A percentile compares a stretch with the other conserved stretches of the same genome.
Conservation (phyloP, 2,329 filamentous ascomycete species). For the Claviceps purpurea region DNA sequence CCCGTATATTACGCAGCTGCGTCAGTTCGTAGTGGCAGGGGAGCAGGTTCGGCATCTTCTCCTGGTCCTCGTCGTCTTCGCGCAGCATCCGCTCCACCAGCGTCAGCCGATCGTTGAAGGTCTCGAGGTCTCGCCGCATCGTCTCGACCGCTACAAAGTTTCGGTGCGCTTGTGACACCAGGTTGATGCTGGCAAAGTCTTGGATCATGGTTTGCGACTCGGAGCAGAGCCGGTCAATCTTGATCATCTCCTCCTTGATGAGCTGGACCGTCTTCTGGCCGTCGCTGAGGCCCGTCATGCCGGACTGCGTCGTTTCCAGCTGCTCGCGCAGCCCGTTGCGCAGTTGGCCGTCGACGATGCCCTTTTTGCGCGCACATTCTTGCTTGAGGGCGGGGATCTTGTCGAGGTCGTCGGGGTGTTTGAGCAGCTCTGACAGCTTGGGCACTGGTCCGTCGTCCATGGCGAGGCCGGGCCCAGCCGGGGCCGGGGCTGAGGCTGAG, state of each 20-base stretch:
- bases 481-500: not conserved
- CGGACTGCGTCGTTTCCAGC: slow-evolving; percentile 84
- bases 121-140: slow-evolving; percentile 84
- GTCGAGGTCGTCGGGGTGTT: slow-evolving; percentile 92
- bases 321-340: slow-evolving; percentile 81
- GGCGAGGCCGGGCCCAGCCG: slow-evolving; percentile 1
- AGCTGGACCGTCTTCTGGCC: slow-evolving; percentile 83
- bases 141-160: slow-evolving; percentile 91
- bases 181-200: slow-evolving; percentile 87
- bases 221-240: slow-evolving; percentile 92
- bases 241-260: slow-evolving; percentile 97
- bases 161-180: slow-evolving; percentile 84
- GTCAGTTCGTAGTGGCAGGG: slow-evolving; percentile 86
- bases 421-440: slow-evolving; percentile 84
- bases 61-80: slow-evolving; percentile 72
- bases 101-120: slow-evolving; percentile 65
- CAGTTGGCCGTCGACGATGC: slow-evolving; percentile 78
- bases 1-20: slow-evolving; percentile 80
- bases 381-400: slow-evolving; percentile 82
- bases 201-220: slow-evolving; percentile 96
- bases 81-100: slow-evolving; percentile 65
- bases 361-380: slow-evolving; percentile 91
- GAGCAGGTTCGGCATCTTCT: slow-evolving; percentile 85
- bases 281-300: slow-evolving; percentile 78
- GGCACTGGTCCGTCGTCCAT: slow-evolving; percentile 50